Evolutionary conservation across 2,329 filamentous ascomycete genomes (phyloP).

Genomic region (Penicillium sp.): DNA sequence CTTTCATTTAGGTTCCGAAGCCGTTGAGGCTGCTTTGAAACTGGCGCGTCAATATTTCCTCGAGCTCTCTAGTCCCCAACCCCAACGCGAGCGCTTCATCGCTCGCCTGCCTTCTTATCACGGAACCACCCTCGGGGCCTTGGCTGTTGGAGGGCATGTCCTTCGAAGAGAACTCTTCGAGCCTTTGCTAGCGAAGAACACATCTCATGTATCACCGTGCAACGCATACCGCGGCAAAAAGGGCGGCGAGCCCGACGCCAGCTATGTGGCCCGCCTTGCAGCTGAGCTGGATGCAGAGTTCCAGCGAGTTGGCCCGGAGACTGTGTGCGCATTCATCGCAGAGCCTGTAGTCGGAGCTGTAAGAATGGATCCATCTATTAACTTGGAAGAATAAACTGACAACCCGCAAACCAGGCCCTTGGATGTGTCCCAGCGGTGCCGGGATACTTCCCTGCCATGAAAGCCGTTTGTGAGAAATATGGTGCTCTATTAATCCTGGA

Average conservation of each 20-base stretch:
- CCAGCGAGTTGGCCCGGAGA: slow-evolving; percentile 61
- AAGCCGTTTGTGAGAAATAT: slow-evolving; percentile 67
- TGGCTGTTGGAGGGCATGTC: slow-evolving; percentile 64
- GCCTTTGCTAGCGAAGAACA: slow-evolving; percentile 56
- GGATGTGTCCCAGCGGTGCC: slow-evolving; percentile 66
- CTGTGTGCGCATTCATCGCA: slow-evolving; percentile 69
- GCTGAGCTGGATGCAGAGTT: slow-evolving; percentile 69
- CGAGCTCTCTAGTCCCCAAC: slow-evolving; percentile 55
- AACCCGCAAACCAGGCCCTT: slow-evolving; percentile 47
- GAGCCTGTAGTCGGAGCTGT: slow-evolving; percentile 73
- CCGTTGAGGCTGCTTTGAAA: slow-evolving; percentile 68
- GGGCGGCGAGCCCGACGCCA: slow-evolving; percentile 54
- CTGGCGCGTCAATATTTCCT: slow-evolving; percentile 66
- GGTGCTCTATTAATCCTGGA: slow-evolving; percentile 76
- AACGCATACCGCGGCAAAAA: slow-evolving; percentile 62
- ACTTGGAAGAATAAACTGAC: background rate
- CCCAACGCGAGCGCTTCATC: slow-evolving; percentile 62
- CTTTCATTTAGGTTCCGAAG: slow-evolving; percentile 59
- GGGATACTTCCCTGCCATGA: slow-evolving; percentile 71
- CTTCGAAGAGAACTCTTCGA: slow-evolving; percentile 63
- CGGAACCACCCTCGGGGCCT: slow-evolving; percentile 67
- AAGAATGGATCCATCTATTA: slow-evolving; percentile 26
- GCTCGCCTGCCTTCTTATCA: slow-evolving; percentile 67
- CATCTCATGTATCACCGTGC: slow-evolving; percentile 65
- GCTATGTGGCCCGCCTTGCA: slow-evolving; percentile 62